Percentiles rank a stretch among this genome's conserved stretches.
Conservation (phyloP, 2,329 filamentous ascomycete species). For the Leptographium procerum region DNA sequence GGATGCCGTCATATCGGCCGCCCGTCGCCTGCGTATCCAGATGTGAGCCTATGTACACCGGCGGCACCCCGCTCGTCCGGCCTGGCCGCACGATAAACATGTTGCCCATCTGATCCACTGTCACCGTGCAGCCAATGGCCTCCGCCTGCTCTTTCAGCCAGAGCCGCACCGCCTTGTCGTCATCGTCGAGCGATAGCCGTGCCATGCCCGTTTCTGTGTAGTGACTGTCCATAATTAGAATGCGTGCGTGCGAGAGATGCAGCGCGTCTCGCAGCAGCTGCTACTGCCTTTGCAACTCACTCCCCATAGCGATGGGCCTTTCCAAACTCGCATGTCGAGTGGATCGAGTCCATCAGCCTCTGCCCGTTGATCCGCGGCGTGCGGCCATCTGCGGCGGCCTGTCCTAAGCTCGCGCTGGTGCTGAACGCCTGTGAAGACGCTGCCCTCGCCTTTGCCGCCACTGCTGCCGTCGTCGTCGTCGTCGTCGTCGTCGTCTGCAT, state of each 20-base stretch:
- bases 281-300: background rate
- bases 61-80: constrained; percentile 51
- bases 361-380: constrained; percentile 8
- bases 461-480: background rate
- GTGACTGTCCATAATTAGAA: constrained; percentile 5
- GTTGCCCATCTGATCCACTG: constrained; percentile 67
- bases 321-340: constrained; percentile 13
- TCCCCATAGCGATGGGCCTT: constrained; percentile 12
- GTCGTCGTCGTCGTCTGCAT: background rate
- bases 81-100: constrained; percentile 65
- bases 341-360: constrained; percentile 11
- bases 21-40: constrained; percentile 53
- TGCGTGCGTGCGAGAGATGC: too few species aligned
- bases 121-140: constrained; percentile 53
- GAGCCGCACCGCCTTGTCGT: constrained; percentile 59
- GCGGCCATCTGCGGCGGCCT: background rate
- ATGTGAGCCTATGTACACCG: constrained; percentile 59
- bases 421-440: background rate
- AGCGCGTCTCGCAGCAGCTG: background rate
- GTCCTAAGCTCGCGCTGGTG: too few species aligned
- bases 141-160: constrained; percentile 61
- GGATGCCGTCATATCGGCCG: constrained; percentile 65
- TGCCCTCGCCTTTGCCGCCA: background rate
- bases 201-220: constrained; percentile 59
- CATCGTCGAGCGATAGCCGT: constrained; percentile 58